Base-by-base conservation (phyloP, 208 protist species). In the Trypanosoma rangeli region DNA sequence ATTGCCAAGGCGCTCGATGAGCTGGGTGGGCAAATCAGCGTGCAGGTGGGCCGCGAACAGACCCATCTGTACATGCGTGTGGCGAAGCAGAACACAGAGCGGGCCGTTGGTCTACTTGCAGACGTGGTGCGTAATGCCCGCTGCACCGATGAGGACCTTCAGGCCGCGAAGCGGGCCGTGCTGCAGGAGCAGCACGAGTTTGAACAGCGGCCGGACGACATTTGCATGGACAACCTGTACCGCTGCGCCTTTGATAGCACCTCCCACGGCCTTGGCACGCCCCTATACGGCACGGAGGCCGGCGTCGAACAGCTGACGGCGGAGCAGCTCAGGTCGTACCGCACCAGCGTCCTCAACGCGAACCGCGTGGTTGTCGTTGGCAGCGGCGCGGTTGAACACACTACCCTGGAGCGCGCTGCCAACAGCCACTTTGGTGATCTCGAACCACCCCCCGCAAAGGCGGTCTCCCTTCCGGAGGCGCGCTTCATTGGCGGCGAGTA, bases 171-270 rank as follows among this genome's bases (percentile, higher is more conserved):
- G 39, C 64, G 80, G 53, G 83, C 93, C 29, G 98, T 99, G 70
- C 79, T 96, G 49, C 53, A 86, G 48, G 98, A 99, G 78, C 87
- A 95, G 70, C 82, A 94, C 72, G 90, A 97, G 64, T 97, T 99
- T 56, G 87, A 98, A 74, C 82, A 92, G 80, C 80, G 91, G 18
- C 77, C 92, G 26, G 92, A 98, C 29, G 97, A 99, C 67, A 88
- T 98, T 52, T 79, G 98, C 42, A 97, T 98, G 77, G 98, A 99
- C 80, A 94, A 98, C 73, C 85, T 99, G 12, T 97, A 99, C 81
- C 86, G 84, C 79, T 90, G 86, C 68, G 81, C 83, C 68, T 93
- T 93, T 60, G 89, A 91, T 64, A 97, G 96, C 73, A 99, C 91
- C 75, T 80, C 88, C 29, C 84, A 89, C 64, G 88, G 90, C 37